phyloP scores from a whole-genome alignment of 176 grass and related monocot genomes.

The Poa pratensis region DNA sequence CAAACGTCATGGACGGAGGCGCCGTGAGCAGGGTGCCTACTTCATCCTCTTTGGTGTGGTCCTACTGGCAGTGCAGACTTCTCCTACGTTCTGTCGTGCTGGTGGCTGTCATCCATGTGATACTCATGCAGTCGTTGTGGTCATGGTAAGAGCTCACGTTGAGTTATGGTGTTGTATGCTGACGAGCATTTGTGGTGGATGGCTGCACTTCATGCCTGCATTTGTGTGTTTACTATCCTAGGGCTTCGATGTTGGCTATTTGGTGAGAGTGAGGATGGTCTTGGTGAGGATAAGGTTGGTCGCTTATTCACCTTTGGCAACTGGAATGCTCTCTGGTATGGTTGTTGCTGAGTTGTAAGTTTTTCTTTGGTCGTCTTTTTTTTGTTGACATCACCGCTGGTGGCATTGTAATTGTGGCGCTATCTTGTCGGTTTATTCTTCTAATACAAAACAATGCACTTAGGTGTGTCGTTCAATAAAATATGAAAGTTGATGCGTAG shows the following conservation, averaged over 20 bases:
- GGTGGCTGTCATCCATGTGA: not conserved
- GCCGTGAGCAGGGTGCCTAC: not conserved
- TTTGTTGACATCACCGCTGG: not conserved
- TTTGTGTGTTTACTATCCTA: conserved; percentile 1
- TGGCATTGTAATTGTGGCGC: not conserved
- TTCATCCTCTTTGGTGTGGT: conserved; percentile 1
- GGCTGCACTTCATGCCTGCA: not conserved
- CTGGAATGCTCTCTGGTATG: not conserved
- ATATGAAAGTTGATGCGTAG: not conserved
- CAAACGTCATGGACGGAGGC: not conserved
- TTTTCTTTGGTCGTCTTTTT: not conserved
- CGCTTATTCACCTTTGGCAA: not conserved
- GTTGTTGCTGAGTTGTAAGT: not conserved
- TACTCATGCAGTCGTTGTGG: not conserved
- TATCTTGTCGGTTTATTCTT: not conserved
- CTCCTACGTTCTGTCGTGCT: not conserved
- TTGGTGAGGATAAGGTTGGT: not conserved
- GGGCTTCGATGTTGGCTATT: not conserved
- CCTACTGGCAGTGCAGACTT: not conserved
- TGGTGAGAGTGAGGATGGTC: not conserved
- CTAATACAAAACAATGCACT: not conserved
- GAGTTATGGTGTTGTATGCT: conserved; percentile 2
- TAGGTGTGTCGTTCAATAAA: not conserved
- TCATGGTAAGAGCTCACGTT: not conserved
- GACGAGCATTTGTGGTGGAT: not conserved